Evolutionary conservation across 768 basidiomycete genomes (phyloP), one percentile per base, ranked within the genome.

Genomic region (Suillus subaureus): DNA sequence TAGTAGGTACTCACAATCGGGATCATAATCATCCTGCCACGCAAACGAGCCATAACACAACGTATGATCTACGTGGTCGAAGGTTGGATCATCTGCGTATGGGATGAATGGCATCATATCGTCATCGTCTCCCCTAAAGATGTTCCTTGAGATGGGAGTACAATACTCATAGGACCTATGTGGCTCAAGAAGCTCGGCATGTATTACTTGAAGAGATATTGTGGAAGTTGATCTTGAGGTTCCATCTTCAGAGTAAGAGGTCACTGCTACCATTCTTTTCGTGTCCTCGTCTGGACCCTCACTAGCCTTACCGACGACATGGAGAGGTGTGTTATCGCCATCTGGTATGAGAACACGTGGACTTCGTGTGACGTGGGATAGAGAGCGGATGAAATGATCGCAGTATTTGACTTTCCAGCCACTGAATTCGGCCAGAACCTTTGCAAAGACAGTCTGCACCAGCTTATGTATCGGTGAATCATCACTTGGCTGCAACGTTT

Each of bases 71-170:
- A 54, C 37, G 40, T 73, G 75, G 60, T 85, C 68, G 67, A 92
- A 92, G 0, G 56, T 69, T 3, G 82, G 80, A 52, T 91, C 89
- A 69, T 92, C 89, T 0, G 84, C 79, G 61, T 85, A 85, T 2
- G 89, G 89, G 7, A 90, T 74, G 71, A 90, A 92, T 3, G 80
- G 79, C 80, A 90, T 82, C 26, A 77, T 73, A 65, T 81, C 78
- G 7, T 85, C 76, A 65, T 91, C 90, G 66, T 91, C 89, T 4
- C 86, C 88, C 21, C 79, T 77, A 54, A 82, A 79, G 18, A 87
- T 76, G 55, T 79, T 87, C 55, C 81, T 79, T 13, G 72, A 68
- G 3, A 80, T 67, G 2, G 89, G 86, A 2, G 87, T 79, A 70
- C 87, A 89, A 2, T 81, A 77, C 68, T 90, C 88, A 70, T 91